Conservation (phyloP, 2,329 filamentous ascomycete species). For the Fusarium decemcellulare region DNA sequence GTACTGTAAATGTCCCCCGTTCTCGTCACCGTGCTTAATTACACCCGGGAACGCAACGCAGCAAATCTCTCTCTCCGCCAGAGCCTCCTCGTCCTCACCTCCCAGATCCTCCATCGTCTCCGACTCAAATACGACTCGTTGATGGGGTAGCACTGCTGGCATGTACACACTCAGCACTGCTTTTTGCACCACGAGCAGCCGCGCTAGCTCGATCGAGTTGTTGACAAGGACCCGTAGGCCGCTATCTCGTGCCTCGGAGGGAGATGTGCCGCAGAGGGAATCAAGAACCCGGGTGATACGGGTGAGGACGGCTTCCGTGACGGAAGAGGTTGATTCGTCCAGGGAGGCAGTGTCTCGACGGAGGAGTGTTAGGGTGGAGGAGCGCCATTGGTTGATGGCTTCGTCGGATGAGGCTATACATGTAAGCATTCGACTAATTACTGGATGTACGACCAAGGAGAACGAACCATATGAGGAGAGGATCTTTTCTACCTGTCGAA, state of each 20-base stretch:
- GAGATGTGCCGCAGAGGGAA: constrained; percentile 59
- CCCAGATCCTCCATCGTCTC: constrained; percentile 77
- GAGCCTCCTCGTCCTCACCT: constrained; percentile 71
- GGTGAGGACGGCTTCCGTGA: constrained; percentile 60
- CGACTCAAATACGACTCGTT: constrained; percentile 69
- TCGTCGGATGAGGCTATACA: constrained; percentile 60
- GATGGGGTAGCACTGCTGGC: constrained; percentile 67
- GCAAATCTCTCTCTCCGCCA: constrained; percentile 66
- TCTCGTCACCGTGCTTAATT: constrained; percentile 75
- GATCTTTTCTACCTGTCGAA: constrained; percentile 63
- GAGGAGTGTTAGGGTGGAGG: constrained; percentile 72
- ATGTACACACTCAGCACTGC: constrained; percentile 70
- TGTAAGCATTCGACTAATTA: constrained; percentile 1
- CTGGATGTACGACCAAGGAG: not conserved
- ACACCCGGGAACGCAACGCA: constrained; percentile 77
- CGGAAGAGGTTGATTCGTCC: constrained; percentile 58
- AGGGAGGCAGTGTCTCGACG: constrained; percentile 66
- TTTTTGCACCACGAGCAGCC: constrained; percentile 70
- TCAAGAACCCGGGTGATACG: constrained; percentile 66
- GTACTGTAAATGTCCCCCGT: constrained; percentile 71
- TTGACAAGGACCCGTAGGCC: constrained; percentile 67
- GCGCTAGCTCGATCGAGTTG: constrained; percentile 69
- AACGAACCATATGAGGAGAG: constrained; percentile 45
- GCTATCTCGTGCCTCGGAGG: constrained; percentile 63
- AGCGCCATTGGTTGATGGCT: constrained; percentile 76